Conservation (phyloP, 768 basidiomycete genomes). For the Vishniacozyma victoriae region DNA sequence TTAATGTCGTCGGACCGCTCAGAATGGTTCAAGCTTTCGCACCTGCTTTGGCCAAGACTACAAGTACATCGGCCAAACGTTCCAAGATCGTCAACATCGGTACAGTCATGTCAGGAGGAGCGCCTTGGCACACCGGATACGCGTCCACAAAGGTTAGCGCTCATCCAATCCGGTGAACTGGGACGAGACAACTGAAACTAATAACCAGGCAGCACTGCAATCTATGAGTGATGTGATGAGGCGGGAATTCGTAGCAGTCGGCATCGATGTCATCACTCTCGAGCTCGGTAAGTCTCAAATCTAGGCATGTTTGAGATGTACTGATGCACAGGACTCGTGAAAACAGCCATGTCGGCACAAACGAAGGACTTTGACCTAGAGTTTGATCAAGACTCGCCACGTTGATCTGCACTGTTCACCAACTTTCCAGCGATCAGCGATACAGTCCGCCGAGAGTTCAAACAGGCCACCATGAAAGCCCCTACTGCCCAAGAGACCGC, state of each 20-base stretch:
- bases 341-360: not conserved
- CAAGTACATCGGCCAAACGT: not conserved
- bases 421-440: not conserved
- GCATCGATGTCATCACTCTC: conserved; percentile 13
- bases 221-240: conserved; percentile 3
- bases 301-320: not conserved
- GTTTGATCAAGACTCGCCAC: not conserved
- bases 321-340: too few species aligned
- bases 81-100: conserved; percentile 6
- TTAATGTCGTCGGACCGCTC: conserved; percentile 9
- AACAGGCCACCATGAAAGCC: not conserved
- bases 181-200: too few species aligned
- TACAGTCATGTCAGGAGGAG: conserved; percentile 1
- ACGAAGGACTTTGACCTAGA: not conserved
- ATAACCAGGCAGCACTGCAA: conserved; percentile 9
- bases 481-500: not conserved
- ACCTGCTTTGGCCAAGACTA: not conserved
- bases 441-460: not conserved
- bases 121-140: conserved; percentile 9
- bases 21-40: conserved; percentile 6
- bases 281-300: conserved; percentile 9
- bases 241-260: conserved; percentile 3
- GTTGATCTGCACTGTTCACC: not conserved
- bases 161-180: not conserved
- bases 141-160: conserved; percentile 5